Evolutionary conservation across 495 filamentous ascomycete genomes (phyloP).

Genomic region (Aspergillus taichungensis): DNA sequence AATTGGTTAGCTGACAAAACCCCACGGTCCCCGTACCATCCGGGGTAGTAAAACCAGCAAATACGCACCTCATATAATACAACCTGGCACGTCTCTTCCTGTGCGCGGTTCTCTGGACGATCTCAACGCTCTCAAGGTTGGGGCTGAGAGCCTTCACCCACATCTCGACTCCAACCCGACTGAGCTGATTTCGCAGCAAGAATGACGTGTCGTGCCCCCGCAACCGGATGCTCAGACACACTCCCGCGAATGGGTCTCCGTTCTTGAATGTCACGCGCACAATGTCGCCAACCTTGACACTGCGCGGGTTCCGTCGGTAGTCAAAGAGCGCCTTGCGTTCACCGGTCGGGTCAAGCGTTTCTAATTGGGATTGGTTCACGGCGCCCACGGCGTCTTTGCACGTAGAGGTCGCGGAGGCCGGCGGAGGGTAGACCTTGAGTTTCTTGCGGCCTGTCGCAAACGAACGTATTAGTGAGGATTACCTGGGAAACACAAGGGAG

Average conservation of each 20-base stretch:
- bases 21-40: conserved; percentile 25
- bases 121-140: conserved; percentile 82
- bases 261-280: conserved; percentile 75
- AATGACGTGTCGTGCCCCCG: conserved; percentile 80
- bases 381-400: conserved; percentile 54
- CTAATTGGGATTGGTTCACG: conserved; percentile 57
- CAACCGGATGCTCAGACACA: conserved; percentile 74
- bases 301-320: conserved; percentile 59
- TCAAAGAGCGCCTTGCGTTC: conserved; percentile 74
- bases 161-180: conserved; percentile 88
- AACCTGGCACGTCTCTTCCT: conserved; percentile 80
- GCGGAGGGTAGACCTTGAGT: conserved; percentile 47
- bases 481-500: not conserved
- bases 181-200: conserved; percentile 72
- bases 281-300: conserved; percentile 74
- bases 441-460: conserved; percentile 27
- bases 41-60: conserved; percentile 6
- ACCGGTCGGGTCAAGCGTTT: conserved; percentile 71
- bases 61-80: conserved; percentile 78
- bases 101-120: conserved; percentile 78
- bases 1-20: conserved; percentile 14
- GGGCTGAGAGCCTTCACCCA: conserved; percentile 91
- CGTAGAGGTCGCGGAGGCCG: conserved; percentile 29
- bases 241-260: conserved; percentile 85
- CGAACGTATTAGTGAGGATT: conserved; percentile 11